These are phyloP conservation scores for Penicillium salamii DNA, from an alignment of 495 filamentous ascomycete genomes.

Conservation along the genomic window DNA sequence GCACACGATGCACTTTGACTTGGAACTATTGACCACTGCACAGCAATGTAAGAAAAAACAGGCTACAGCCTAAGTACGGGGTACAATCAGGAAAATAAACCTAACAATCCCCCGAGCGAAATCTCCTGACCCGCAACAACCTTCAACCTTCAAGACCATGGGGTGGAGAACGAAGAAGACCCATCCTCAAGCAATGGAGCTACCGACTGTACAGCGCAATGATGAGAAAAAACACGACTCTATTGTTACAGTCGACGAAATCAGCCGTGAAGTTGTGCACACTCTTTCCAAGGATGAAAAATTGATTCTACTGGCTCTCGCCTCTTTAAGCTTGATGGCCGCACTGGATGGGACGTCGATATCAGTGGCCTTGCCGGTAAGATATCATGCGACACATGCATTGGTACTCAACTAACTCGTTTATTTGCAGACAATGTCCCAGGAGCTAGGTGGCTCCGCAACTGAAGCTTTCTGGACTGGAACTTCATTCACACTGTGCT, in stretches of 20 bases:
- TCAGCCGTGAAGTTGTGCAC: not conserved
- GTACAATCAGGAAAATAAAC: too few species aligned
- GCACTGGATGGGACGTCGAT: conserved; percentile 71
- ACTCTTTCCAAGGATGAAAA: not conserved
- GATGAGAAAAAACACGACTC: not conserved
- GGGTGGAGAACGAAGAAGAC: too few species aligned
- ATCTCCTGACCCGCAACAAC: too few species aligned
- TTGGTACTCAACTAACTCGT: not conserved
- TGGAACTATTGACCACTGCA: too few species aligned
- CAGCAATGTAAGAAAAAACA: too few species aligned
- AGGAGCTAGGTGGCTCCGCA: conserved; percentile 42
- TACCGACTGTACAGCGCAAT: not conserved
- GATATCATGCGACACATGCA: conserved; percentile 1
- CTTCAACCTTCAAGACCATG: too few species aligned
- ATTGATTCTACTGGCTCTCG: conserved; percentile 22
- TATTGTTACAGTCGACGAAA: not conserved
- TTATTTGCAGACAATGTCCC: conserved; percentile 19
- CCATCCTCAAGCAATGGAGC: not conserved
- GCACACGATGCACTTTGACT: too few species aligned
- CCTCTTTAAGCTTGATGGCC: conserved; percentile 57
- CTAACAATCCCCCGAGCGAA: too few species aligned
- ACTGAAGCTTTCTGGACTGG: conserved; percentile 56
- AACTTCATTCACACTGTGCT: conserved; percentile 48
- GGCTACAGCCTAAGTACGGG: too few species aligned
- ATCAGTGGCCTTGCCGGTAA: conserved; percentile 66